Percentiles rank a stretch among this genome's conserved stretches.
These are phyloP conservation scores for Ceratocystis cubensis DNA, from an alignment of 2,329 filamentous ascomycete species.

Conservation along the genomic window DNA sequence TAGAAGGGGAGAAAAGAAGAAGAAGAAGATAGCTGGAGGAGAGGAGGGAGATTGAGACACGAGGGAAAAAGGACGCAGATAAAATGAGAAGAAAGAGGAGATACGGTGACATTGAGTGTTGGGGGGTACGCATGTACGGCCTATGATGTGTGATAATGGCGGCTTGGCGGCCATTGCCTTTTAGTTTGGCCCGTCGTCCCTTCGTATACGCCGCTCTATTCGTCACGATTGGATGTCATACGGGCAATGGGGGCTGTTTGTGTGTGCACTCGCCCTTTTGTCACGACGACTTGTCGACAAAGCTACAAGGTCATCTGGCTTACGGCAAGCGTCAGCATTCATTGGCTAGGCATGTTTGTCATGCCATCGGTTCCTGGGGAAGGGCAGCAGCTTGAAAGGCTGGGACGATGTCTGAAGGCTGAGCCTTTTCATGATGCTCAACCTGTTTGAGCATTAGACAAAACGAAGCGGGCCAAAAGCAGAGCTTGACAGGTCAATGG, in stretches of 20 bases:
- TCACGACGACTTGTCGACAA: not conserved
- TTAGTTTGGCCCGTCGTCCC: too few relatives aligned
- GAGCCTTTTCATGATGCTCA: not conserved
- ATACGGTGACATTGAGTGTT: not conserved
- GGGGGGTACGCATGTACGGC: too few relatives aligned
- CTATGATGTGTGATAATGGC: too few relatives aligned
- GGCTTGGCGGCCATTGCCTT: too few relatives aligned
- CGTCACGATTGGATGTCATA: too few relatives aligned
- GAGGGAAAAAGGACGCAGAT: not conserved
- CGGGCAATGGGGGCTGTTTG: not conserved
- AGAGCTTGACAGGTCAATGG: not conserved
- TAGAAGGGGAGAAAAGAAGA: conserved; percentile 2
- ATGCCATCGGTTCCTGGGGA: not conserved
- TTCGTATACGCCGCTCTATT: too few relatives aligned
- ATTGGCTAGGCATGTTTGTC: too few relatives aligned
- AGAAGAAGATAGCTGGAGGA: not conserved
- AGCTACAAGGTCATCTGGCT: not conserved
- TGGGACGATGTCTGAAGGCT: not conserved
- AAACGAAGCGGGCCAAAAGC: not conserved
- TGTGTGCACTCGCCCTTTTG: not conserved
- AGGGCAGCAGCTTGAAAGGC: not conserved
- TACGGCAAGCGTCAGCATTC: too few relatives aligned
- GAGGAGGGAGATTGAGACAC: not conserved
- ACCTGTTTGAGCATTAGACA: not conserved
- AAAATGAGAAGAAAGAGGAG: not conserved